Percentiles rank a stretch among this genome's conserved stretches.
phyloP scores from a whole-genome alignment of 2,329 filamentous ascomycete species.

The Colletotrichum nymphaeae region DNA sequence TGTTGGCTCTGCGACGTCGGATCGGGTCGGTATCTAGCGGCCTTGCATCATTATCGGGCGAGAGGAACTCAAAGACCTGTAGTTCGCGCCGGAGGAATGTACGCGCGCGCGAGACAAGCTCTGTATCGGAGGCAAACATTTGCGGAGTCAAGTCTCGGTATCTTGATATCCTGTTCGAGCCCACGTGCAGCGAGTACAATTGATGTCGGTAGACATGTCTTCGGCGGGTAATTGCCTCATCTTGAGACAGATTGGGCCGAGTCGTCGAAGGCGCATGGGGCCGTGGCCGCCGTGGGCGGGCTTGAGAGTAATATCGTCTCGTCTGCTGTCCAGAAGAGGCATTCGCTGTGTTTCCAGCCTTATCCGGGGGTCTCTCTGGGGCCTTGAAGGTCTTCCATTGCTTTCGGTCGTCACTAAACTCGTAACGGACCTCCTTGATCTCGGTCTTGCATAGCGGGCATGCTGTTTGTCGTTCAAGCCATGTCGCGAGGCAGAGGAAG shows the following conservation, averaged over 20 bases:
- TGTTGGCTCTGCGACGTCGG: constrained; percentile 61
- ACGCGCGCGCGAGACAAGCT: constrained; percentile 80
- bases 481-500: constrained; percentile 84
- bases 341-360: not conserved
- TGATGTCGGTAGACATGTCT: constrained; percentile 78
- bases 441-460: constrained; percentile 82
- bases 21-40: constrained; percentile 26
- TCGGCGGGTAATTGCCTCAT: constrained; percentile 65
- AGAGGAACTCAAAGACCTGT: constrained; percentile 82
- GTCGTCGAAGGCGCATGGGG: constrained; percentile 36
- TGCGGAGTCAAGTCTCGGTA: constrained; percentile 80
- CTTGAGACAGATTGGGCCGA: constrained; percentile 36
- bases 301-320: constrained; percentile 18
- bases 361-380: constrained; percentile 11
- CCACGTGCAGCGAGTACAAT: constrained; percentile 84
- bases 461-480: constrained; percentile 77
- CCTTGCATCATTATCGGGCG: constrained; percentile 38
- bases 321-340: not conserved
- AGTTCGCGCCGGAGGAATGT: constrained; percentile 88
- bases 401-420: constrained; percentile 49
- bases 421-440: constrained; percentile 72
- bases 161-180: constrained; percentile 80
- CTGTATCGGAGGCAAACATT: constrained; percentile 71
- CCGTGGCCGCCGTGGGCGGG: constrained; percentile 22
- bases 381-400: constrained; percentile 66